Evolutionary conservation across 176 grass and related monocot species (phyloP), one percentile per base, ranked within the genome.

Genomic region (Musa troglodytarum): DNA sequence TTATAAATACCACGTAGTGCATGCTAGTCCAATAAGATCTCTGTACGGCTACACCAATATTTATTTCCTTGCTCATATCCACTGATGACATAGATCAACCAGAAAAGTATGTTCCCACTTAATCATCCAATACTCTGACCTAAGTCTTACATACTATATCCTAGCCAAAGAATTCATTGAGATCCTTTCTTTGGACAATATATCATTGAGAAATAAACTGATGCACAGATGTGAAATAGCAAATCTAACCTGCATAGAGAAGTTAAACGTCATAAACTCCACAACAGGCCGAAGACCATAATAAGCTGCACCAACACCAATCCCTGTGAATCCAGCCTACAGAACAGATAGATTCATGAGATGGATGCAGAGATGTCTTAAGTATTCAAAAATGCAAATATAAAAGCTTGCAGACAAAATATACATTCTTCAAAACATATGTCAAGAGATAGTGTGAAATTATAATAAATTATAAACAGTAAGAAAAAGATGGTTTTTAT

Each of bases 221-320:
- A 49, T 49, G 15, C 50, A 29, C 2, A 69, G 8, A n/a, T 49
- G 50, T 49, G 8, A 76, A 80, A 52, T 1, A 79, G 72, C 28
- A 74, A 64, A 52, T 73, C 67, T 68, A 56, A 93, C 94, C 88
- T 98, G 94, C 90, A 98, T 98, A 12, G 94, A 93, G 84, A 98
- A 98, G 82, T 98, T 98, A 81, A 98, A 98, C 21, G 90, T 98
- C 94, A 98, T 98, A 76, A 98, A 98, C 69, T 98, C 94, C 29
- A 98, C 58, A 12, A 91, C 54, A 13, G 94, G 94, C 7, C 88
- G 84, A 71, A 98, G 90, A 78, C 94, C 94, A 64, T 93, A 88
- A 79, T 91, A 98, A n/a, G 94, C 94, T 56, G 94, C 90, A 26
- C 94, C 90, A 86, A 93, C 94, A 75, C 86, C 94, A 83, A 98